phyloP scores from a whole-genome alignment of 2,329 filamentous ascomycete genomes.

The Fusarium pseudocircinatum region DNA sequence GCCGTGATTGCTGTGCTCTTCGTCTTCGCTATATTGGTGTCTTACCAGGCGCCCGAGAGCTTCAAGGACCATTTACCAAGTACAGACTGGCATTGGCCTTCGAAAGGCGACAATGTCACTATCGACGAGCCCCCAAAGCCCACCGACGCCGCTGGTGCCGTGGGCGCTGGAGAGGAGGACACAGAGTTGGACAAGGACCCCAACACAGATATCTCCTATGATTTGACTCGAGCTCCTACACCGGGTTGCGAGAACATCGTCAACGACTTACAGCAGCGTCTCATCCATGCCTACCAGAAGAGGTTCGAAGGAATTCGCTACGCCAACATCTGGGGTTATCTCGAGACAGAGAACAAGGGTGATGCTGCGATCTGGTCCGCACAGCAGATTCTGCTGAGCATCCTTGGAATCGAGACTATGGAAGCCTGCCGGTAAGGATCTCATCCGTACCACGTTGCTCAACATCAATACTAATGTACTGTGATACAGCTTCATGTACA shows the following conservation, averaged over 20 bases:
- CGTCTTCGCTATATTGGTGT: conserved; percentile 31
- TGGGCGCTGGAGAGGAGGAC: conserved; percentile 31
- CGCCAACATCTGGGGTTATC: conserved; percentile 44
- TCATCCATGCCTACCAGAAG: conserved; percentile 40
- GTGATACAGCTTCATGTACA: conserved; percentile 38
- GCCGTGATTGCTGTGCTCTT: conserved; percentile 38
- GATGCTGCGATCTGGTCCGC: conserved; percentile 44
- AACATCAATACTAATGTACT: conserved; percentile 13
- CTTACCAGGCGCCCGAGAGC: conserved; percentile 32
- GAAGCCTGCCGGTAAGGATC: conserved; percentile 40
- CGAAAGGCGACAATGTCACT: conserved; percentile 20
- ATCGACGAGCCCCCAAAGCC: conserved; percentile 12
- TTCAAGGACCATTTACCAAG: conserved; percentile 28
- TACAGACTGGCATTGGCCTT: conserved; percentile 35
- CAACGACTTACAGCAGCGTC: conserved; percentile 42
- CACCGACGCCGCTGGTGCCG: conserved; percentile 12
- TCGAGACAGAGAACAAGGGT: conserved; percentile 45
- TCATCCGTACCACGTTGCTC: conserved; percentile 5
- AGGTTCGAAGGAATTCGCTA: conserved; percentile 40
- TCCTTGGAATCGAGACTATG: conserved; percentile 43
- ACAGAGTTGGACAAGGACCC: conserved; percentile 20
- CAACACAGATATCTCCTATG: conserved; percentile 38
- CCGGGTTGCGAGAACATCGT: conserved; percentile 39
- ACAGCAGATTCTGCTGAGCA: conserved; percentile 41
- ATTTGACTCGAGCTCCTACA: conserved; percentile 30